Percentiles rank a stretch among this genome's conserved stretches.
phyloP scores from a whole-genome alignment of 139 green algal genomes.

The Micromonas commoda region DNA sequence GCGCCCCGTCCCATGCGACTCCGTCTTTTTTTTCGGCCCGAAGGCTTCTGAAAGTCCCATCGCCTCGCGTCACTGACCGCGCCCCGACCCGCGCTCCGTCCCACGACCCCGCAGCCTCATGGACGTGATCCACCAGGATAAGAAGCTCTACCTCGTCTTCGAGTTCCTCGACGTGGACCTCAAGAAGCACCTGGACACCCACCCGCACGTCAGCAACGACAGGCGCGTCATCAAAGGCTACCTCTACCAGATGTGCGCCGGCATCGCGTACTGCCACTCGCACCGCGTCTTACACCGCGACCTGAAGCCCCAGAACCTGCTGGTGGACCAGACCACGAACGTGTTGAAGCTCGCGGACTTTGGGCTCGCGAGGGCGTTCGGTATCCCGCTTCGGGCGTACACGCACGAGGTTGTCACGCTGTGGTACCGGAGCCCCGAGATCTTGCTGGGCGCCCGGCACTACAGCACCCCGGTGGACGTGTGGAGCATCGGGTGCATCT shows the following conservation, averaged over 20 bases:
- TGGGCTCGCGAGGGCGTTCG: conserved; percentile 88
- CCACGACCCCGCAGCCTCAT: conserved; percentile 34
- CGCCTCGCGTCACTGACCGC: neutral
- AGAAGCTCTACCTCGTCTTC: conserved; percentile 92
- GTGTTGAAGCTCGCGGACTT: conserved; percentile 97
- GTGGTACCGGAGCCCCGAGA: conserved; percentile 95
- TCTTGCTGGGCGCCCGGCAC: conserved; percentile 86
- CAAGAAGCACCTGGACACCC: conserved; percentile 92
- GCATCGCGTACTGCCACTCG: conserved; percentile 85
- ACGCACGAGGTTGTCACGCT: conserved; percentile 98
- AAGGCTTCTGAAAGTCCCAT: neutral
- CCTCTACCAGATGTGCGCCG: conserved; percentile 91
- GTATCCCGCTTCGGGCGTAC: conserved; percentile 88
- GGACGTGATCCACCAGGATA: conserved; percentile 82
- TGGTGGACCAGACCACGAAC: conserved; percentile 78
- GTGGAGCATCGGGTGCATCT: conserved; percentile 96
- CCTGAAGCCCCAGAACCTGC: conserved; percentile 96
- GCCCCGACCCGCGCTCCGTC: neutral
- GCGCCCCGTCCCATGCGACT: too few species aligned
- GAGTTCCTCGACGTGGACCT: conserved; percentile 96
- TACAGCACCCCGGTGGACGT: conserved; percentile 96
- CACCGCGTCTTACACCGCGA: conserved; percentile 88
- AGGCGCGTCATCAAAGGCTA: conserved; percentile 78
- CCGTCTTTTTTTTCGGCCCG: neutral
- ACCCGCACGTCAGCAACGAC: conserved; percentile 48